phyloP scores from a whole-genome alignment of 1,284 basidiomycete species.

The Salmacisia buchloeana region DNA sequence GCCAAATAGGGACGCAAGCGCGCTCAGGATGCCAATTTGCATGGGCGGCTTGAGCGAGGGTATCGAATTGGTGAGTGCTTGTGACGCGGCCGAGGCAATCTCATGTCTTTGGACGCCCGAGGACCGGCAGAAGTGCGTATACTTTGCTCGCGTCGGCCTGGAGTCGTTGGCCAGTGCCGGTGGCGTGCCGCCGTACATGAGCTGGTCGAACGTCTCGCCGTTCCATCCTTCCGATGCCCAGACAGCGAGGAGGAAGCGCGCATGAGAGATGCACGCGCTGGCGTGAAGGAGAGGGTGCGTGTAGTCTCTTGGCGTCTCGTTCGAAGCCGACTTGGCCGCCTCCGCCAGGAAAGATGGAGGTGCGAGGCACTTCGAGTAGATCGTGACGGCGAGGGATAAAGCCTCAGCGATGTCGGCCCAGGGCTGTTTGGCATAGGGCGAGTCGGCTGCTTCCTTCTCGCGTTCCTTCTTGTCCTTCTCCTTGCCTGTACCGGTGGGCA shows the following conservation, averaged over 20 bases:
- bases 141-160: slow-evolving; percentile 26
- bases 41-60: slow-evolving; percentile 38
- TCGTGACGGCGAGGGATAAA: slow-evolving; percentile 38
- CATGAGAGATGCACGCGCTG: slow-evolving; percentile 39
- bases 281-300: slow-evolving; percentile 48
- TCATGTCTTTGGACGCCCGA: slow-evolving; percentile 41
- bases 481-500: slow-evolving; percentile 18
- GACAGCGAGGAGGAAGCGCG: slow-evolving; percentile 44
- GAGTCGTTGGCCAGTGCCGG: slow-evolving; percentile 35
- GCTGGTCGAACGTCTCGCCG: slow-evolving; percentile 47
- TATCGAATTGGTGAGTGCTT: slow-evolving; percentile 36
- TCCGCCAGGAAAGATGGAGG: slow-evolving; percentile 40
- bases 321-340: slow-evolving; percentile 31
- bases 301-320: slow-evolving; percentile 45
- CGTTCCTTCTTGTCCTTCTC: slow-evolving; percentile 32
- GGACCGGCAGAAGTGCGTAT: slow-evolving; percentile 26
- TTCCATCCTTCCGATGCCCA: slow-evolving; percentile 48
- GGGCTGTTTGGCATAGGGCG: slow-evolving; percentile 25
- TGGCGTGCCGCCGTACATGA: slow-evolving; percentile 45
- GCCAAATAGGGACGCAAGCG: slow-evolving; percentile 36
- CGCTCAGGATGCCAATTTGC: slow-evolving; percentile 38
- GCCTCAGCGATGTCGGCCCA: slow-evolving; percentile 48
- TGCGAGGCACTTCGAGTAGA: slow-evolving; percentile 47
- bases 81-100: slow-evolving; percentile 35
- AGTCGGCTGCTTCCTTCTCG: slow-evolving; percentile 27